phyloP scores from a whole-genome alignment of 2,329 filamentous ascomycete species.

The Coccinonectria pachysandricola region DNA sequence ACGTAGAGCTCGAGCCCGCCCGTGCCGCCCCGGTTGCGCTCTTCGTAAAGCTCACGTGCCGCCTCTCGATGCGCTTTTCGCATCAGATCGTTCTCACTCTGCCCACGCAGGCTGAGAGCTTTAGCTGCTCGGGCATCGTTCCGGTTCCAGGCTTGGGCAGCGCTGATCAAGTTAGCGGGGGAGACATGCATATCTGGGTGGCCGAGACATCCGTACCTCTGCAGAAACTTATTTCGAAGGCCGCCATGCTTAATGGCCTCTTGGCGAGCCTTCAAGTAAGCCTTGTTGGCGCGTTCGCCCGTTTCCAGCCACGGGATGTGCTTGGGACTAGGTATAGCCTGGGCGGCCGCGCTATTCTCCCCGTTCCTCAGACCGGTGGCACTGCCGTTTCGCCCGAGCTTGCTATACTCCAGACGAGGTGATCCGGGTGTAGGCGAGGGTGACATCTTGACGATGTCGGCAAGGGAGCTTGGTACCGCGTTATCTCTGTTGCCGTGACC shows the following conservation, averaged over 20 bases:
- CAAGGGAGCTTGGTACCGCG: slow-evolving; percentile 63
- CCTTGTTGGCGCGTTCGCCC: slow-evolving; percentile 79
- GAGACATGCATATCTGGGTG: not conserved
- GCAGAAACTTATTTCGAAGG: slow-evolving; percentile 90
- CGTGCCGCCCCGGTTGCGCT: slow-evolving; percentile 65
- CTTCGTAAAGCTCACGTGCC: slow-evolving; percentile 82
- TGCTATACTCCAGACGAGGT: slow-evolving; percentile 50
- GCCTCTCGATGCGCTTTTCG: slow-evolving; percentile 92
- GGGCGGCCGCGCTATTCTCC: slow-evolving; percentile 72
- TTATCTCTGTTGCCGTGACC: slow-evolving; percentile 61
- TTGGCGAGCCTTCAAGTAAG: slow-evolving; percentile 87
- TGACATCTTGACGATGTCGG: slow-evolving; percentile 92
- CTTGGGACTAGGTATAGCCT: slow-evolving; percentile 77
- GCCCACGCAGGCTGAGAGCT: slow-evolving; percentile 83
- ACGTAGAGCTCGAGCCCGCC: slow-evolving; percentile 72
- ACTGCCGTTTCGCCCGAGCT: slow-evolving; percentile 52
- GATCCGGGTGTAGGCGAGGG: slow-evolving; percentile 64
- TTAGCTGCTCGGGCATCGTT: slow-evolving; percentile 95
- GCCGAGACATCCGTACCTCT: slow-evolving; percentile 52
- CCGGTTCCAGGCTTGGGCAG: slow-evolving; percentile 95
- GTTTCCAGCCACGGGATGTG: slow-evolving; percentile 97
- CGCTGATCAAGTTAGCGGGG: slow-evolving; percentile 39
- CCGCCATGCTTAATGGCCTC: slow-evolving; percentile 97
- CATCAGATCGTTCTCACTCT: slow-evolving; percentile 96
- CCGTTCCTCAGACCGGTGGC: slow-evolving; percentile 53